phyloP scores from a whole-genome alignment of 805 yeast species.

The Saccharomyces kudriavzevii region DNA sequence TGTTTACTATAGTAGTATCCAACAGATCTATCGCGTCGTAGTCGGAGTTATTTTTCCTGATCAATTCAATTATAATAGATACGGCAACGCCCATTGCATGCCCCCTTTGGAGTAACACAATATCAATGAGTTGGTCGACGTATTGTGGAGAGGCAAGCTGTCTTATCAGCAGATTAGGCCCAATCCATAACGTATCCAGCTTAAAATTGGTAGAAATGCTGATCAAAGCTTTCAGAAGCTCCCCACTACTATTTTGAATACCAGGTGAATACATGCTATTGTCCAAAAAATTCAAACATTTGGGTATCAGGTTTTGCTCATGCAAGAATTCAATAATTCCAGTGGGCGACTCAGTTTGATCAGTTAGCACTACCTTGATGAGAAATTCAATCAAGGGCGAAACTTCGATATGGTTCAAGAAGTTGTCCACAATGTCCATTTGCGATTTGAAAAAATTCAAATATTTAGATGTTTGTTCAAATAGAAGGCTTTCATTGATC shows the following conservation, averaged over 20 bases:
- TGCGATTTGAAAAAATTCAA: conserved; percentile 33
- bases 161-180: conserved; percentile 84
- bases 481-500: conserved; percentile 78
- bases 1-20: conserved; percentile 64
- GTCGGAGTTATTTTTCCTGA: conserved; percentile 89
- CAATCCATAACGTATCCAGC: conserved; percentile 56
- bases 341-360: conserved; percentile 76
- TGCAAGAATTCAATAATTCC: conserved; percentile 73
- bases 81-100: conserved; percentile 85
- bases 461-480: conserved; percentile 49
- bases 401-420: conserved; percentile 67
- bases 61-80: conserved; percentile 84
- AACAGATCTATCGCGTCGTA: conserved; percentile 80
- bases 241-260: conserved; percentile 84
- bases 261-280: conserved; percentile 51
- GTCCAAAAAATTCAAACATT: conserved; percentile 51
- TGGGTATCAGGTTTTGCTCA: conserved; percentile 63
- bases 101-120: conserved; percentile 62
- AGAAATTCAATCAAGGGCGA: conserved; percentile 87
- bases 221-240: conserved; percentile 87
- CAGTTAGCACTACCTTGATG: conserved; percentile 79
- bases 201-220: conserved; percentile 71
- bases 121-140: conserved; percentile 52
- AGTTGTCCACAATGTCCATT: conserved; percentile 55
- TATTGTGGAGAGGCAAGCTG: conserved; percentile 69